Evolutionary conservation across 495 filamentous ascomycete species (phyloP).

Genomic region (Aspergillus wentii): DNA sequence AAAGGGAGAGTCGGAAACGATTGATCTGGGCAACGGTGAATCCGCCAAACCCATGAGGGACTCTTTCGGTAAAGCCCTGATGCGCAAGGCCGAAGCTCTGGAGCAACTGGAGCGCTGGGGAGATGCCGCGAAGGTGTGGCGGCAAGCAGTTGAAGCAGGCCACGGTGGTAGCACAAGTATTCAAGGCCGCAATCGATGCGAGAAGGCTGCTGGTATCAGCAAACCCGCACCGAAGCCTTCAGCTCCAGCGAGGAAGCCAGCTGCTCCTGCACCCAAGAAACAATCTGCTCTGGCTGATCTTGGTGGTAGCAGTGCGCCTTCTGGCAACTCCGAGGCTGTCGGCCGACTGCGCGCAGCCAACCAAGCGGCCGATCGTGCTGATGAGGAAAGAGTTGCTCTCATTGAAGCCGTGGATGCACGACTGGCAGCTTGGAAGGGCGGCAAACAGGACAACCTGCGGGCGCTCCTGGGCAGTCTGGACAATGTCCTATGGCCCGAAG

Average conservation of each 20-base stretch:
- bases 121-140: conserved; percentile 78
- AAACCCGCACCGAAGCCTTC: conserved; percentile 39
- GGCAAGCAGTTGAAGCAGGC: conserved; percentile 72
- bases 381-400: conserved; percentile 89
- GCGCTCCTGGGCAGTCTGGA: conserved; percentile 87
- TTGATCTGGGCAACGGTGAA: conserved; percentile 60
- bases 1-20: conserved; percentile 72
- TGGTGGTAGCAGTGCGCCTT: conserved; percentile 15
- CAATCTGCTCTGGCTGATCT: conserved; percentile 47
- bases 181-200: conserved; percentile 84
- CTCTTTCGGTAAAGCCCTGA: conserved; percentile 87
- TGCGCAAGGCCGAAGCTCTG: conserved; percentile 89
- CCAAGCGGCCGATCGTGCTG: conserved; percentile 71
- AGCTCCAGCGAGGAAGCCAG: conserved; percentile 31
- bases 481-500: conserved; percentile 81
- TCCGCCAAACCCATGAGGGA: conserved; percentile 83
- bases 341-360: conserved; percentile 75
- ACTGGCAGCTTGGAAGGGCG: conserved; percentile 74
- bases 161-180: conserved; percentile 79
- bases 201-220: conserved; percentile 66
- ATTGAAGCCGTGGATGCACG: conserved; percentile 75
- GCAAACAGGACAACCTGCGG: conserved; percentile 87
- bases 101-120: conserved; percentile 94
- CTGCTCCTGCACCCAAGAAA: conserved; percentile 31
- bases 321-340: conserved; percentile 56